Evolutionary conservation across 2,329 filamentous ascomycete species (phyloP).

Genomic region (Paramyrothecium roridum): DNA sequence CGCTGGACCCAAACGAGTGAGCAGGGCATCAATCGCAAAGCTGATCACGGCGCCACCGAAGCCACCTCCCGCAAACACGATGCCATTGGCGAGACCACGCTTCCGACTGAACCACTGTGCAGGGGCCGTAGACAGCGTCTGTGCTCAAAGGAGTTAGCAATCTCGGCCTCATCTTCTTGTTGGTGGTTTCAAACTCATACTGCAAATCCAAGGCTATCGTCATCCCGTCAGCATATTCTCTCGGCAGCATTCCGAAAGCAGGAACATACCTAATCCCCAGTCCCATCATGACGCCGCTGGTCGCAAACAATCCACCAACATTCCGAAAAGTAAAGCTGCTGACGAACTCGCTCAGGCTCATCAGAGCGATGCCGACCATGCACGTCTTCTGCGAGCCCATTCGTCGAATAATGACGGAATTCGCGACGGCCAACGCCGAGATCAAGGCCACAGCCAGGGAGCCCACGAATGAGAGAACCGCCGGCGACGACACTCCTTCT

Average conservation of each 20-base stretch:
- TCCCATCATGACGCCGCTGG: slow-evolving; percentile 27
- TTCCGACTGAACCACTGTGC: slow-evolving; percentile 53
- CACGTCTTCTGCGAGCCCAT: slow-evolving; percentile 46
- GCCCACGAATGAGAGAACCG: slow-evolving; percentile 57
- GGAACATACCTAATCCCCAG: slow-evolving; percentile 24
- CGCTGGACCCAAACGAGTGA: slow-evolving; percentile 38
- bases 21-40: slow-evolving; percentile 45
- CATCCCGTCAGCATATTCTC: slow-evolving; percentile 1
- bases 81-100: slow-evolving; percentile 52
- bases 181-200: slow-evolving; percentile 8
- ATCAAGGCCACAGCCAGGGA: slow-evolving; percentile 48
- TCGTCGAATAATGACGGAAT: slow-evolving; percentile 45
- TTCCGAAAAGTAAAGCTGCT: slow-evolving; percentile 33
- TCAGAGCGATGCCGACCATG: slow-evolving; percentile 44
- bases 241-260: background rate
- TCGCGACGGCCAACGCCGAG: slow-evolving; percentile 48
- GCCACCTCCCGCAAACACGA: slow-evolving; percentile 52
- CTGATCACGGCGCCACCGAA: slow-evolving; percentile 53
- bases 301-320: slow-evolving; percentile 30
- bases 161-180: too few relatives aligned
- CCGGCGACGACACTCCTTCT: slow-evolving; percentile 41
- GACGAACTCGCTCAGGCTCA: slow-evolving; percentile 46
- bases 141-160: too few relatives aligned
- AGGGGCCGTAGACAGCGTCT: slow-evolving; percentile 42
- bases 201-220: slow-evolving; percentile 33